Percentiles rank a stretch among this genome's conserved stretches.
These are phyloP conservation scores for Saccharomycopsis crataegensis DNA, from an alignment of 1,139 yeast species.

Conservation along the genomic window DNA sequence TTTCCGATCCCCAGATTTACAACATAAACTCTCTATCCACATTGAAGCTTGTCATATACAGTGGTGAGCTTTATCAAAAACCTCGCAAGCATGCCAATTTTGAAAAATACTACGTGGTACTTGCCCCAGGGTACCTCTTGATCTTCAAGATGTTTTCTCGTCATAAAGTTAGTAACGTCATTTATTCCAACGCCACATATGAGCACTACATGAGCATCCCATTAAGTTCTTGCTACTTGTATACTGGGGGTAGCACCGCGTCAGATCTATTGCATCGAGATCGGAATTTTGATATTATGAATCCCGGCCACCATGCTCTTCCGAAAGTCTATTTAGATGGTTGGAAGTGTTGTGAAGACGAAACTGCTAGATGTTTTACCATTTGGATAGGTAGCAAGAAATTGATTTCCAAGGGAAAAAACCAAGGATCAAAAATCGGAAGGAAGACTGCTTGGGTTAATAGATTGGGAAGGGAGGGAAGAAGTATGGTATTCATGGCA, in stretches of 20 bases:
- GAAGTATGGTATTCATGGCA: conserved; percentile 67
- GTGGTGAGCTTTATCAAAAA: conserved; percentile 64
- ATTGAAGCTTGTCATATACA: conserved; percentile 47
- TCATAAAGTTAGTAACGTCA: conserved; percentile 34
- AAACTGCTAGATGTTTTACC: conserved; percentile 64
- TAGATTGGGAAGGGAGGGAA: conserved; percentile 62
- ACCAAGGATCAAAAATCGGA: conserved; percentile 9
- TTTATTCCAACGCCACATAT: conserved; percentile 38
- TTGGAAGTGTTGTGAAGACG: conserved; percentile 77
- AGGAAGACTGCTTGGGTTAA: conserved; percentile 29
- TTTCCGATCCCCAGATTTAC: conserved; percentile 45
- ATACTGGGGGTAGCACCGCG: conserved; percentile 59
- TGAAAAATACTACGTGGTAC: conserved; percentile 49
- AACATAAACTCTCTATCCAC: conserved; percentile 53
- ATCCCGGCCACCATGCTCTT: conserved; percentile 50
- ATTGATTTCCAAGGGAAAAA: conserved; percentile 27
- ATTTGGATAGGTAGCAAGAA: conserved; percentile 74
- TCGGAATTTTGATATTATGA: conserved; percentile 36
- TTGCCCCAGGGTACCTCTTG: conserved; percentile 63
- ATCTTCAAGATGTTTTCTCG: conserved; percentile 42
- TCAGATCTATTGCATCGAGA: conserved; percentile 48
- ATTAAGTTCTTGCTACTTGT: conserved; percentile 60
- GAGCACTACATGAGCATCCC: conserved; percentile 51
- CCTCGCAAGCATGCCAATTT: conserved; percentile 63
- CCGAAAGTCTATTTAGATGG: conserved; percentile 79